Base-by-base conservation (phyloP, 1,139 yeast genomes). In the Chernovozyma aurita region DNA sequence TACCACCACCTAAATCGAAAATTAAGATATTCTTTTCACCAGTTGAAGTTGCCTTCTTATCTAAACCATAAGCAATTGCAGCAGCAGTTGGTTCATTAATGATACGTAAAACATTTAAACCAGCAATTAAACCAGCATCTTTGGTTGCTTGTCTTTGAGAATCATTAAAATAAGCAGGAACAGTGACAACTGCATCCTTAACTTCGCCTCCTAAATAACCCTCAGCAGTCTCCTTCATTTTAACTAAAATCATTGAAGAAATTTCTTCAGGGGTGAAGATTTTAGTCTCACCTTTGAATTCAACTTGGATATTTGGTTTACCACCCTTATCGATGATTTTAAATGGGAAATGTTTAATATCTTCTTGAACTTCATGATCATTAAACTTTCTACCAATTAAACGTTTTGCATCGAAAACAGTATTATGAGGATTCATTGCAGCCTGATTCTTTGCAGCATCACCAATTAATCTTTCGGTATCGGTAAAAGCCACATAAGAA, bases 1-100 rank as follows among this genome's bases (percentile, higher is more conserved):
- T 88, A 77, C 97, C 97, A 74, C 97, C 97, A 79, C 97, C 97
- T 59, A 88, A 76, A 68, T 88, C 97, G 68, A 87, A 88, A 56
- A 88, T 87, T 59, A 88, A 77, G 41, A 88, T 94, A 28, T 37
- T 37, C 37, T 34, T 37, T 31, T 37, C 40, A 47, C 73, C 39
- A 3, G 38, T 28, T 26, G 52, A 78, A 52, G 74, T 73, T 48
- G 50, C 59, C 69, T 85, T 84, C 69, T 85, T 84, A 64, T 79
- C 82, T 52, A 75, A 68, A 58, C 80, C 80, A 57, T 75, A 75
- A 40, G 80, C 80, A 58, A 75, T 74, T 46, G 80, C 80, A 44
- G 80, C 80, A 30, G 80, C 80, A 41, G 80, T 75, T 48, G 80
- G 80, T 61, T 75, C 80, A 56, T 75, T 75, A 47, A 75, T 75